Percentiles rank a stretch among this genome's conserved stretches.
phyloP scores from a whole-genome alignment of 2,329 filamentous ascomycete genomes.

The Alternaria angustiovoidea region DNA sequence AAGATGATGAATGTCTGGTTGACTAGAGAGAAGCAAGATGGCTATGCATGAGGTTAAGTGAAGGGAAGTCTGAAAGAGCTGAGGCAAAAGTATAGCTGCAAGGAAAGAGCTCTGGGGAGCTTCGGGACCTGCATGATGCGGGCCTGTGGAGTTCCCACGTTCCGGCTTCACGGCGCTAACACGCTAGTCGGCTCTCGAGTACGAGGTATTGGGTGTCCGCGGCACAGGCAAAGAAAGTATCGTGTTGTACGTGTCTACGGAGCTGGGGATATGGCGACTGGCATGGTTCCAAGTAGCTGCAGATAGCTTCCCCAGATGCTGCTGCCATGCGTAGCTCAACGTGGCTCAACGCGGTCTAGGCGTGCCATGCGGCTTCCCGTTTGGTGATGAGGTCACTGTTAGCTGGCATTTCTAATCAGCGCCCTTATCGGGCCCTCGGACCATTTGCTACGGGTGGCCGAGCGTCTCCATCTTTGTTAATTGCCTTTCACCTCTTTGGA shows the following conservation, averaged over 20 bases:
- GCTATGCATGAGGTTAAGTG: not conserved
- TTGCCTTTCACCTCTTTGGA: constrained; percentile 2
- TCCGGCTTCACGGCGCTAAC: constrained; percentile 11
- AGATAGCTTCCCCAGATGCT: not conserved
- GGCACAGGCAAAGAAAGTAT: not conserved
- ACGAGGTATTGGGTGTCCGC: not conserved
- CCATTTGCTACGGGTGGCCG: constrained; percentile 18
- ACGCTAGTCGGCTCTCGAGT: constrained; percentile 1
- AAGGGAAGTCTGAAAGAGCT: not conserved
- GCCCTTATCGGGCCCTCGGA: constrained; percentile 30
- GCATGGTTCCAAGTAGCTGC: not conserved
- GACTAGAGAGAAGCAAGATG: not conserved
- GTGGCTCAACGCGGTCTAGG: constrained; percentile 9
- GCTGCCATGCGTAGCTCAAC: constrained; percentile 5
- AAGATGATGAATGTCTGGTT: not conserved
- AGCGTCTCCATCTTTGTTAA: constrained; percentile 13
- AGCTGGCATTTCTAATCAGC: constrained; percentile 37
- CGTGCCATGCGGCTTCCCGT: constrained; percentile 13
- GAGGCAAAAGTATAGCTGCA: not conserved
- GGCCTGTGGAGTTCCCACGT: constrained; percentile 14
- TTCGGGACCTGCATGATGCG: constrained; percentile 28
- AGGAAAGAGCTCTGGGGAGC: constrained; percentile 16
- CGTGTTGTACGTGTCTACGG: not conserved
- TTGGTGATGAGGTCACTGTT: constrained; percentile 30
- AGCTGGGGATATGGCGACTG: not conserved